Conservation (phyloP, 345 rosid genomes). For the Salix purpurea region DNA sequence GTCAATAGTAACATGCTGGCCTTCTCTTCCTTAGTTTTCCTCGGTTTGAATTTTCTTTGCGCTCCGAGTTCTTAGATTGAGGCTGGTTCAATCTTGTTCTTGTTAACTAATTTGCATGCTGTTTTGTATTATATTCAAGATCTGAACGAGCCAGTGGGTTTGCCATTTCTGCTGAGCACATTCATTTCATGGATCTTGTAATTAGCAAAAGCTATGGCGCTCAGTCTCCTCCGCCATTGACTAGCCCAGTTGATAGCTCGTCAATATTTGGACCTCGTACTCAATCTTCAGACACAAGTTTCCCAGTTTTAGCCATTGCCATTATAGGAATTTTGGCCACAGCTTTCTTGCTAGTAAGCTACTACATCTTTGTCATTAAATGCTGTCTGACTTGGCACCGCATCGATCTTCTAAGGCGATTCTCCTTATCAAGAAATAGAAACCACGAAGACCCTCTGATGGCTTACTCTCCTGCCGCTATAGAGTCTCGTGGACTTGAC, state of each 20-base stretch:
- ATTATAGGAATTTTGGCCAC: conserved; percentile 81
- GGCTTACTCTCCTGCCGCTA: conserved; percentile 37
- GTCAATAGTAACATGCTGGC: not conserved
- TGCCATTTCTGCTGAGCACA: not conserved
- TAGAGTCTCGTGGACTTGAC: conserved; percentile 62
- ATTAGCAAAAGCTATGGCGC: conserved; percentile 16
- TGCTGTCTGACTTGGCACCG: conserved; percentile 87
- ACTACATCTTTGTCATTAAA: conserved; percentile 76
- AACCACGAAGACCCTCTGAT: conserved; percentile 43
- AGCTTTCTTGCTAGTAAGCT: conserved; percentile 76
- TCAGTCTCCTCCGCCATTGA: conserved; percentile 31
- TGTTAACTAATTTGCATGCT: conserved; percentile 3
- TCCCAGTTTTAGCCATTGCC: conserved; percentile 75
- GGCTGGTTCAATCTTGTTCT: not conserved
- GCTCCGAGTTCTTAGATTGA: not conserved
- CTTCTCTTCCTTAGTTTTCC: not conserved
- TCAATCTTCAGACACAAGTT: conserved; percentile 43
- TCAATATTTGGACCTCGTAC: conserved; percentile 24
- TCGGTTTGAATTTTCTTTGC: not conserved
- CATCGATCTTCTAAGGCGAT: conserved; percentile 51
- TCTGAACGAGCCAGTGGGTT: not conserved
- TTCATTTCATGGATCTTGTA: conserved; percentile 45
- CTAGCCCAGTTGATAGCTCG: conserved; percentile 22
- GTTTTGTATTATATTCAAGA: not conserved
- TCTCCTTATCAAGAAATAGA: conserved; percentile 53